Conservation (phyloP, 208 protist genomes). For the Trypanosoma vivax region DNA sequence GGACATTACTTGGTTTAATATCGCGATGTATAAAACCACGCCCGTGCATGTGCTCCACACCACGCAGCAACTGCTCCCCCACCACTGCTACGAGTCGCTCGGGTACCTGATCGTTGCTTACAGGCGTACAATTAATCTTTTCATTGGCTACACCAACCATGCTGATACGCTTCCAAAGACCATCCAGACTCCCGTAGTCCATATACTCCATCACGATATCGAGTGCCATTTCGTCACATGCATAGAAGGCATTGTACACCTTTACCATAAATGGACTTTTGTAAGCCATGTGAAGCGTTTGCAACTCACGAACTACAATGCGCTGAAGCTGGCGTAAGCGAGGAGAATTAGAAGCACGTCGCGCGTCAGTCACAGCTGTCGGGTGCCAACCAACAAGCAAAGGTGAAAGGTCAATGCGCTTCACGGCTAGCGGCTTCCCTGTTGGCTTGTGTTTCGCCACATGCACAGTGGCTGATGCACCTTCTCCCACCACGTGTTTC, state of each 20-base stretch:
- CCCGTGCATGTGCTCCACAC: conserved; percentile 81
- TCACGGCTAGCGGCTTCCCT: conserved; percentile 62
- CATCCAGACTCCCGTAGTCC: conserved; percentile 76
- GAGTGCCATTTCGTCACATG: conserved; percentile 41
- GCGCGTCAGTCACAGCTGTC: conserved; percentile 13
- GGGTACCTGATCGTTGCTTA: conserved; percentile 28
- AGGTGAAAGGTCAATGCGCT: conserved; percentile 66
- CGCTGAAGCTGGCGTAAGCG: conserved; percentile 54
- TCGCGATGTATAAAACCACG: conserved; percentile 87
- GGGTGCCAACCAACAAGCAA: conserved; percentile 35
- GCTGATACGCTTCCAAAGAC: conserved; percentile 27
- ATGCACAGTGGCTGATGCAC: conserved; percentile 70
- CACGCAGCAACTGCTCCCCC: conserved; percentile 73
- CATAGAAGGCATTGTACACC: conserved; percentile 84
- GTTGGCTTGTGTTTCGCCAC: conserved; percentile 64
- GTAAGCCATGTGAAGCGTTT: conserved; percentile 83
- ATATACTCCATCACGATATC: conserved; percentile 90
- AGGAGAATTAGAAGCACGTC: conserved; percentile 8
- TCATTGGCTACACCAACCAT: neutral
- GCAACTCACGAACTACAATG: conserved; percentile 73
- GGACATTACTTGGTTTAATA: conserved; percentile 93
- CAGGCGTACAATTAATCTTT: conserved; percentile 2
- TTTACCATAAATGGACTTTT: conserved; percentile 86
- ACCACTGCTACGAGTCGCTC: conserved; percentile 79
- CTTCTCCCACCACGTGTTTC: conserved; percentile 37